Conservation (phyloP, 768 basidiomycete genomes). For the Naganishia friedmannii region DNA sequence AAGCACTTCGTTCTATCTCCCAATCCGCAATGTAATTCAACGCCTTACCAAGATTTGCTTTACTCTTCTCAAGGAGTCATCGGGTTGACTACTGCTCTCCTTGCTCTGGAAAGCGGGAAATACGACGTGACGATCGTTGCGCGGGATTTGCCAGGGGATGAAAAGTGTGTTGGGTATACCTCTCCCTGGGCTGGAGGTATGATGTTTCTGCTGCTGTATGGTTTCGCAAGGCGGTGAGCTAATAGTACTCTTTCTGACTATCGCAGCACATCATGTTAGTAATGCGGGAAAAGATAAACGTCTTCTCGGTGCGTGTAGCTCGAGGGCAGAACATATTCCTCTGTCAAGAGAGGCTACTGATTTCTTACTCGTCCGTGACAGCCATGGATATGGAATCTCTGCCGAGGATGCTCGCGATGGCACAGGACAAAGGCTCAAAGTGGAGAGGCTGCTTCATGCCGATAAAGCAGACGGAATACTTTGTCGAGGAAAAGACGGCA, state of each 20-base stretch:
- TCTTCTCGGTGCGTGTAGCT: conserved; percentile 36
- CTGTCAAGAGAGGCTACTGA: neutral
- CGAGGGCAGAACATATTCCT: neutral
- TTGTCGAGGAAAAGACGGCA: conserved; percentile 43
- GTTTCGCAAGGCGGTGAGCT: neutral
- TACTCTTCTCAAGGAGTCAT: conserved; percentile 35
- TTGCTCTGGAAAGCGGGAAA: conserved; percentile 38
- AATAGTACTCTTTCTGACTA: neutral
- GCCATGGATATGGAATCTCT: conserved; percentile 40
- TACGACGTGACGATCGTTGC: conserved; percentile 47
- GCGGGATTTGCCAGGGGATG: conserved; percentile 46
- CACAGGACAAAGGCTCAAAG: conserved; percentile 17
- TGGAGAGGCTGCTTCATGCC: conserved; percentile 42
- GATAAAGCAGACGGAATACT: conserved; percentile 51
- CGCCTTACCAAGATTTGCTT: neutral
- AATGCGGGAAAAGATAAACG: conserved; percentile 46
- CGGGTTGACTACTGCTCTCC: conserved; percentile 51
- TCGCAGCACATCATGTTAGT: conserved; percentile 50
- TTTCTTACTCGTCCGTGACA: neutral
- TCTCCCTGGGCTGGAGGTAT: conserved; percentile 37
- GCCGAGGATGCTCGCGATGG: conserved; percentile 45
- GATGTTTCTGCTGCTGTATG: neutral
- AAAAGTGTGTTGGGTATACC: conserved; percentile 42
- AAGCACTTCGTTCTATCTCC: neutral
- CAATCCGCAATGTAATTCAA: no score